These are phyloP conservation scores for Kodamaea sp. DNA, from an alignment of 1,139 yeast genomes.

Conservation along the genomic window DNA sequence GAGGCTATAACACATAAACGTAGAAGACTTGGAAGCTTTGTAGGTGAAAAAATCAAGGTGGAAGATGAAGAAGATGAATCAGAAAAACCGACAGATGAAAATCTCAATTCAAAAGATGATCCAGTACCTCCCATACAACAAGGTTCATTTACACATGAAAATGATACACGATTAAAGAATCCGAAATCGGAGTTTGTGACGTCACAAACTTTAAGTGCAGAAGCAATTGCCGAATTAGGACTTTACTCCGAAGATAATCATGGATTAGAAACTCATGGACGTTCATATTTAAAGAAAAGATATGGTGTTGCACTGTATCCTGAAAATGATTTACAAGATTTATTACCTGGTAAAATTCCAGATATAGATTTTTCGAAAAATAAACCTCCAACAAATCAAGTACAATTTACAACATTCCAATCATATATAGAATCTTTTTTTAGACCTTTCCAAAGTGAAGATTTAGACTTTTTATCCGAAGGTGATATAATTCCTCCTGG, in stretches of 20 bases:
- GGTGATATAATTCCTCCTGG: constrained; percentile 55
- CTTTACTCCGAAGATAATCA: constrained; percentile 60
- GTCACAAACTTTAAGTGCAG: constrained; percentile 66
- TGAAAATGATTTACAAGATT: constrained; percentile 63
- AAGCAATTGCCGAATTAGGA: constrained; percentile 62
- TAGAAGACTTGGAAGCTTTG: neutral
- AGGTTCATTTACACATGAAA: constrained; percentile 46
- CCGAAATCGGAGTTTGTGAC: constrained; percentile 78
- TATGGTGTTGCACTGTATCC: constrained; percentile 93
- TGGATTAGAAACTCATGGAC: constrained; percentile 56
- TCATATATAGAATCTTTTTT: constrained; percentile 83
- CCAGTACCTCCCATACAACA: constrained; percentile 44
- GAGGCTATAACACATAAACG: constrained; percentile 5
- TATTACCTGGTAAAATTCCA: constrained; percentile 87
- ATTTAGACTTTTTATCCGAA: constrained; percentile 66
- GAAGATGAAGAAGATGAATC: constrained; percentile 9
- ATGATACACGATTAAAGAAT: constrained; percentile 61
- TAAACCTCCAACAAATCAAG: constrained; percentile 83
- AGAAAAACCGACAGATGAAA: constrained; percentile 1
- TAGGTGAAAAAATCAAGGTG: neutral
- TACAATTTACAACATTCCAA: constrained; percentile 85
- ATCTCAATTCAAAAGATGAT: constrained; percentile 23
- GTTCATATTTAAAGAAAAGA: constrained; percentile 68
- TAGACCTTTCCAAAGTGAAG: constrained; percentile 75
- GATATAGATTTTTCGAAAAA: constrained; percentile 79